Base-by-base conservation (phyloP, 345 rosid genomes). In the Carallia pectinifolia region DNA sequence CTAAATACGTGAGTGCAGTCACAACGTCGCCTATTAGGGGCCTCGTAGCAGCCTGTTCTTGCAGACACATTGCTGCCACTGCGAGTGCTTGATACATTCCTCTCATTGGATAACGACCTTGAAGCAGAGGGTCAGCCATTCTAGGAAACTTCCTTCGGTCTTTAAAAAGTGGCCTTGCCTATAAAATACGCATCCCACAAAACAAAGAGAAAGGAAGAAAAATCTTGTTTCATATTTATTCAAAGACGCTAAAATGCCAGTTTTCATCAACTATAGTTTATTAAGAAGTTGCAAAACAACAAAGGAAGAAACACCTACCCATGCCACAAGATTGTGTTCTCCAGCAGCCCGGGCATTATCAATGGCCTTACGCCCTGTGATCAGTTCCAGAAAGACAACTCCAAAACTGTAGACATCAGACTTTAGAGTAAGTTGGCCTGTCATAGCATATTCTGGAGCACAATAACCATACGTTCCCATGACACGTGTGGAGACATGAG, bases 401-500 rank as follows among this genome's bases (percentile, higher is more conserved):
- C 99, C 97, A 77, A 95, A 95, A 77, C 97, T 92, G 67, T 95
- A 95, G 56, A 92, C 97, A 84, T 95, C 99, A 2, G 97, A 95
- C 71, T 95, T 95, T 19, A 95, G 71, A 44, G 99, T 95, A 38
- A 95, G 96, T 53, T 95, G 99, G 36, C 99, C 99, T 0, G 99
- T 95, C 99, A 95, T 95, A 31, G 99, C 99, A 71, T 94, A 94
- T 73, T 94, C 98, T 0, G 98, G 98, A 38, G 98, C 98, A 85
- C 98, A 94, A 68, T 94, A 95, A 72, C 97, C 99, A 53, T 95
- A 90, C n/a, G 99, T 95, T 7, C 99, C 99, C 99, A 95, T 95
- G 66, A 95, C 99, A 68, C 99, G 93, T 6, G 98, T 94, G 8
- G 97, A 95, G 76, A 95, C 99, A 53, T 95, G 99, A 64, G 99